Conservation (phyloP, 139 green algal species). For the Pseudopediastrum boryanum region DNA sequence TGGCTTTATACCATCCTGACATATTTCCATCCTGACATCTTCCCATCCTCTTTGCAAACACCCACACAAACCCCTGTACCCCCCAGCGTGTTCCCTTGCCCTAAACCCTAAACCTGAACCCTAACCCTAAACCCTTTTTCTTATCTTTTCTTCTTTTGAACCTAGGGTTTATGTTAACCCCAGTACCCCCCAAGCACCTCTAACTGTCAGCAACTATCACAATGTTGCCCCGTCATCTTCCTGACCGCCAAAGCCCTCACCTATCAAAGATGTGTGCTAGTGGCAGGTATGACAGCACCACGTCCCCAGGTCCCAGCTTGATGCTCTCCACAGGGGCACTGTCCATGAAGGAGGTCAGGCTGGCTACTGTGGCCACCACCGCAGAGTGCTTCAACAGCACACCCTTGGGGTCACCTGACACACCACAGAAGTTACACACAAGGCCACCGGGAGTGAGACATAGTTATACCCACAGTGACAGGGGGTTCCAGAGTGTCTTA, state of each 20-base stretch:
- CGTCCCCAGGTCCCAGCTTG: conserved; percentile 66
- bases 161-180: no score
- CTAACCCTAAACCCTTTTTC: background rate
- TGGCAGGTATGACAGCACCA: conserved; percentile 70
- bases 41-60: no score
- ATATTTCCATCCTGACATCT: no score
- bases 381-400: conserved; percentile 80
- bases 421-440: background rate
- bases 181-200: background rate
- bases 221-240: background rate
- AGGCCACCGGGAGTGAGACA: background rate
- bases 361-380: conserved; percentile 60
- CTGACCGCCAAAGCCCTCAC: conserved; percentile 11
- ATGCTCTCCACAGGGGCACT: conserved; percentile 66
- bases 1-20: no score
- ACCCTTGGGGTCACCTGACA: conserved; percentile 75
- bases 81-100: background rate
- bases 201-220: background rate
- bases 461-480: conserved; percentile 52
- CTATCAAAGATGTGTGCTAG: conserved; percentile 95
- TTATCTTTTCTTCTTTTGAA: no score
- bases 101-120: background rate
- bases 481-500: no score
- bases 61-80: background rate
- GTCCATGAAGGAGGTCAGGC: conserved; percentile 62